These are phyloP conservation scores for Ormosia emarginata DNA, from an alignment of 306 rosid species.

Conservation along the genomic window DNA sequence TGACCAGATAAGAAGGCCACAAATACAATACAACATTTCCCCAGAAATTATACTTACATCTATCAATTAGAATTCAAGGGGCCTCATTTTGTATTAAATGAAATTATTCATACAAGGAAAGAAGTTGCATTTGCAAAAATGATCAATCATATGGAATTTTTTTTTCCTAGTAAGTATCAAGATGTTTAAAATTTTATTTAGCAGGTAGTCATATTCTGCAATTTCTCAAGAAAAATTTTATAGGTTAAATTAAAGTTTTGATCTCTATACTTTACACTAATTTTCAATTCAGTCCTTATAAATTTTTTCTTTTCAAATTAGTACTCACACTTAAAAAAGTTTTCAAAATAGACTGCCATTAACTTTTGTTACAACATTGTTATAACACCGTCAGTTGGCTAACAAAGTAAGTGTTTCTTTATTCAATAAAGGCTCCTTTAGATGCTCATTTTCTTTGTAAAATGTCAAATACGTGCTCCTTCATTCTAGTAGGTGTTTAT, in stretches of 20 bases:
- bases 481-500: too few relatives aligned
- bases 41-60: constrained; percentile 3
- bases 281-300: too few relatives aligned
- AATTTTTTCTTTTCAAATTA: too few relatives aligned
- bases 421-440: too few relatives aligned
- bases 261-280: too few relatives aligned
- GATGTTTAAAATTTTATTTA: constrained; percentile 7
- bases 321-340: too few relatives aligned
- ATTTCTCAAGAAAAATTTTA: not conserved
- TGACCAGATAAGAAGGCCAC: not conserved
- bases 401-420: too few relatives aligned
- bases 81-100: constrained; percentile 3
- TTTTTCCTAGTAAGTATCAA: not conserved
- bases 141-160: not conserved
- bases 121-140: not conserved
- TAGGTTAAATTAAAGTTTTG: not conserved
- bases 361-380: too few relatives aligned
- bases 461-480: too few relatives aligned
- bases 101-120: constrained; percentile 11
- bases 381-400: too few relatives aligned
- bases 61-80: constrained; percentile 6
- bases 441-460: too few relatives aligned
- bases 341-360: too few relatives aligned
- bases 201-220: not conserved
- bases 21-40: constrained; percentile 2